Evolutionary conservation across 1,139 yeast species (phyloP), one percentile per base, ranked within the genome.

Genomic region (Eremothecium gossypii): DNA sequence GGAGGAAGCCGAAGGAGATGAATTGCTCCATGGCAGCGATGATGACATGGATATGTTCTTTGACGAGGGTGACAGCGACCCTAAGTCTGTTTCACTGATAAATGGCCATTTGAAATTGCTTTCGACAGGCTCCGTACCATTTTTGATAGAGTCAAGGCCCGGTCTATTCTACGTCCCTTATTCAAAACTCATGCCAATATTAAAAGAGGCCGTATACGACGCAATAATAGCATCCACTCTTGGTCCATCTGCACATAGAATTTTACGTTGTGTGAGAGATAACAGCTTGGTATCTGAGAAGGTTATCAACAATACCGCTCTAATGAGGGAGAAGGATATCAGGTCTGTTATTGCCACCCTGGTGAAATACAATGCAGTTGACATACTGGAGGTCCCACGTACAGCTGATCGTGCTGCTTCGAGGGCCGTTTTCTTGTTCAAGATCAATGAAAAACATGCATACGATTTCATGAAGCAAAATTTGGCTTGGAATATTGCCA

Each of bases 361-460:
- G 41, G 67, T 79, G 14, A 73, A 71, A 40, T 70, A 75, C 51
- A 79, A 80, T 51, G 69, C 79, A 12, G 64, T 81, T 23, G 87
- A 82, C 58, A 72, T 82, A 36, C 97, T 91, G 61, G 98, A 93
- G 65, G 83, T 91, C 28, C 97, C 98, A 7, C 75, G 93, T 56
- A 82, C 95, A 30, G 82, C 80, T 28, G 97, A 89, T 60, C 73
- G 98, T 49, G 91, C 95, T 2, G 96, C 97, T 0, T 79, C 86
- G 34, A 78, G 94, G 52, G 82, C 96, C 1, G 82, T 83, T 37
- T 91, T 78, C 57, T 71, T 91, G 38, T 91, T 86, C 71, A 75
- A 86, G 58, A 83, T 80, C 52, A 77, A 77, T 42, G 71, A 75
- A n/a, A 61, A 59, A 27, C 70, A 73, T 42, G 73, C 78, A 2